Base-by-base conservation (phyloP, 2,329 filamentous ascomycete species). In the Botrytis squamosa region DNA sequence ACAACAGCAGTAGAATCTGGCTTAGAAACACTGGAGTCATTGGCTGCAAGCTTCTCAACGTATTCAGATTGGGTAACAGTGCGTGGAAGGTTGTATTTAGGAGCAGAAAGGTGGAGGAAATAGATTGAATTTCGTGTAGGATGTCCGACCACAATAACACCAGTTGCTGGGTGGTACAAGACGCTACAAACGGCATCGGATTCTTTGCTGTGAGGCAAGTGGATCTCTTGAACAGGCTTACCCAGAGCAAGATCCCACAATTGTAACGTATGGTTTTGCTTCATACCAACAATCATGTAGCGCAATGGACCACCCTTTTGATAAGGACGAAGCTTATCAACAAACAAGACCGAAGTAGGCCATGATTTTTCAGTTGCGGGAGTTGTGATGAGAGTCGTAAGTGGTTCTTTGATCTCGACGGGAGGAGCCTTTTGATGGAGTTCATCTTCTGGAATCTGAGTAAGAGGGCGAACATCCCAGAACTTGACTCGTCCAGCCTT, bases 151-250 rank as follows among this genome's bases (percentile, higher is more conserved):
- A 97, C 90, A 81, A 99, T 93, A 85, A 98, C 97, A 74, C 95
- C 95, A 44, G 95, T 96, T 76, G 90, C 88, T 9, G 96, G 92
- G 82, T 99, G 95, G 82, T 98, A 99, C 81, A 92, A 91, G 81
- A 99, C 92, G 81, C 95, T 98, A 86, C 96, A 99, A 75, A 98
- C 95, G n/a, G 94, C 94, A 83, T 98, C 95, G 4, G 94, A 97
- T 82, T 98, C 95, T 81, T 96, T 97, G 84, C 93, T 93, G 81
- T 99, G 95, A 1, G 96, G 96, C 73, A 99, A 90, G 82, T 97
- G 96, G 82, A 99, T 91, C 84, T 99, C 96, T 82, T 99, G 95
- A 55, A 99, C 96, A 44, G 95, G 93, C 84, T 98, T 98, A 77
- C 92, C 93, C 49, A 99, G 90, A 60, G 93, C 94, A 80, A 99